Percentiles rank a stretch among this genome's conserved stretches.
These are phyloP conservation scores for Lachancea cidri DNA, from an alignment of 805 yeast species.

Conservation along the genomic window DNA sequence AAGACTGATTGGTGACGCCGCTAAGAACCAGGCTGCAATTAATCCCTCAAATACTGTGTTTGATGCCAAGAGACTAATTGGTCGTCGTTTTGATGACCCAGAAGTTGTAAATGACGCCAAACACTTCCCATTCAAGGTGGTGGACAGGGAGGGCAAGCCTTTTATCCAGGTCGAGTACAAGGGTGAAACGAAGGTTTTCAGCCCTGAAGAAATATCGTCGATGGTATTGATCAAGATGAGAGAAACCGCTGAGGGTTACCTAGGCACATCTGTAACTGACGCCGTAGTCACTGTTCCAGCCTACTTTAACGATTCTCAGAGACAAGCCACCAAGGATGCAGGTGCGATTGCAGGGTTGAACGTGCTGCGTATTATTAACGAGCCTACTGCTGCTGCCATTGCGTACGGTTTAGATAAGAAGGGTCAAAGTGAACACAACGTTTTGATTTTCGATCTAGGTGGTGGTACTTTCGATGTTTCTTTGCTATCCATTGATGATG, in stretches of 20 bases:
- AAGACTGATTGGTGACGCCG: slow-evolving; percentile 94
- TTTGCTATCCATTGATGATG: slow-evolving; percentile 84
- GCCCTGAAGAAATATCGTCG: slow-evolving; percentile 93
- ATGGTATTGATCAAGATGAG: slow-evolving; percentile 89
- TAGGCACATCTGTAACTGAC: slow-evolving; percentile 76
- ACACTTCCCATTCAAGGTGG: slow-evolving; percentile 81
- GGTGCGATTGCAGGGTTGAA: slow-evolving; percentile 95
- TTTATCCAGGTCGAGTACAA: slow-evolving; percentile 76
- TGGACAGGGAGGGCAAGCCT: slow-evolving; percentile 71
- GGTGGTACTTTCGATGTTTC: slow-evolving; percentile 99
- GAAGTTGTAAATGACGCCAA: slow-evolving; percentile 76
- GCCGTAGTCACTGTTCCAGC: slow-evolving; percentile 98
- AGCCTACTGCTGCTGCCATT: slow-evolving; percentile 97
- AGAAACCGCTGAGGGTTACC: slow-evolving; percentile 83
- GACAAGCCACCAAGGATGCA: slow-evolving; percentile 98
- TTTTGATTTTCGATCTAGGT: slow-evolving; percentile 90
- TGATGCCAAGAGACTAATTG: slow-evolving; percentile 90
- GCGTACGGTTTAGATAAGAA: slow-evolving; percentile 89
- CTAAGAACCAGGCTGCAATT: slow-evolving; percentile 95
- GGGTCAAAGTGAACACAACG: slow-evolving; percentile 76
- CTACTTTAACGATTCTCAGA: slow-evolving; percentile 94
- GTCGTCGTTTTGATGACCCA: slow-evolving; percentile 76
- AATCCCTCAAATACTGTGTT: slow-evolving; percentile 89
- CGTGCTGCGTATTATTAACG: slow-evolving; percentile 91
- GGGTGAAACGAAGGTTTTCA: slow-evolving; percentile 79